Base-by-base conservation (phyloP, 768 basidiomycete genomes). In the Auricularia heimuer region DNA sequence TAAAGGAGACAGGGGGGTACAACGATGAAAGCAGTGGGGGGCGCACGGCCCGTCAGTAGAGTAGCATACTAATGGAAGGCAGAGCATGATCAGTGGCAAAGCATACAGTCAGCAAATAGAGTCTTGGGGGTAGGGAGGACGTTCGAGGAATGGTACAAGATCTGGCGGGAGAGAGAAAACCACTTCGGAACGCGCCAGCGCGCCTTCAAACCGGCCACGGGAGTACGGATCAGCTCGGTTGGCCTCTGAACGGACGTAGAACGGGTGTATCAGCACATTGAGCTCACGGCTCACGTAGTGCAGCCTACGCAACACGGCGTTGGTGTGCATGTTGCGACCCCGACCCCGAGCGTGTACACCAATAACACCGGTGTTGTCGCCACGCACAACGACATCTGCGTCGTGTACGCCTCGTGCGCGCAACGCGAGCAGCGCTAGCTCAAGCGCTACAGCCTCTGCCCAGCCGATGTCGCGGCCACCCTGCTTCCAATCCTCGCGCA, bases 401-500 rank as follows among this genome's bases (percentile, higher is more conserved):
- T 64, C 54, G 11, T n/a, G 39, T 34, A 36, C 3, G 12, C 56
- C 51, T n/a, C 18, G 54, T 14, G 60, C 18, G 21, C n/a, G 24
- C 24, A 65, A 7, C 6, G 36, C 42, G 6, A 39, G 33, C 29
- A 61, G 34, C 16, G 64, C 58, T 6, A 65, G 1, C 21, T 65
- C 64, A 2, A 65, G 64, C 18, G 64, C 39, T 3, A 65, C 39
- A 2, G 56, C 56, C 44, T 65, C 58, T 11, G 64, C 64, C 56
- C 56, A 65, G 16, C 64, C 64, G 18, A 65, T 65, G 33, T 65
- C 64, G 21, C 39, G 24, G 11, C 64, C 58, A n/a, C 42, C 63
- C 1, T 1, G 18, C n/a, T 36, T 33, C 63, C 63, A 64, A 16
- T 12, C 14, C 2, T 10, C n/a, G n/a, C 21, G 33, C 14, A 64